A percentile compares a stretch with the other conserved stretches of the same genome.
These are phyloP conservation scores for Phyllostachys edulis DNA, from an alignment of 176 grass and related monocot species.

Conservation along the genomic window DNA sequence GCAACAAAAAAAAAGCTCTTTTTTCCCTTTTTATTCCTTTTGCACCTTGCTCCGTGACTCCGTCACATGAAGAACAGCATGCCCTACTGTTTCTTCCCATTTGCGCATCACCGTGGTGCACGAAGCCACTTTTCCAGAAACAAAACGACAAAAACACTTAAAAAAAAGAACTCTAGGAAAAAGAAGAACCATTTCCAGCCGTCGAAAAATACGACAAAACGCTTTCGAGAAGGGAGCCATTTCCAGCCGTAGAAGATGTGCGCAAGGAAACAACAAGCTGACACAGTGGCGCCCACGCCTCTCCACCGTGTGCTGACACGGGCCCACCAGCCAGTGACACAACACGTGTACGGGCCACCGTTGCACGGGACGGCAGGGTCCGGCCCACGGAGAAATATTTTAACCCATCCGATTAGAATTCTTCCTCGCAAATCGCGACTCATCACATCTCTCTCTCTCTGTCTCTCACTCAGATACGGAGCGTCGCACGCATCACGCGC, in stretches of 20 bases:
- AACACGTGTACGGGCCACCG: constrained; percentile 6
- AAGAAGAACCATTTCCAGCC: background rate
- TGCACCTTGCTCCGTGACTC: background rate
- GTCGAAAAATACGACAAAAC: background rate
- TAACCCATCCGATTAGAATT: background rate
- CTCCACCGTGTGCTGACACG: background rate
- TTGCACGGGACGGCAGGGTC: background rate
- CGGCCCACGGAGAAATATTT: constrained; percentile 36
- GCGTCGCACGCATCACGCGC: constrained; percentile 6
- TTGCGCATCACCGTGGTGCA: too few species aligned
- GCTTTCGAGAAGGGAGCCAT: background rate
- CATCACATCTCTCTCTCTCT: background rate
- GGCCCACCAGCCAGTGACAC: background rate
- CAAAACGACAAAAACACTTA: background rate
- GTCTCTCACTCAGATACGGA: constrained; percentile 3
- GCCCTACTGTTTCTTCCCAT: too few species aligned
- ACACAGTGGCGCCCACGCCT: constrained; percentile 17
- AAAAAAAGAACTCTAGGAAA: background rate
- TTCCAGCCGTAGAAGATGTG: constrained; percentile 38
- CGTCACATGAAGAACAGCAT: background rate
- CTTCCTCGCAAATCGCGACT: constrained; percentile 10
- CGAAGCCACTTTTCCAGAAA: background rate
- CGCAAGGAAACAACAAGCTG: background rate
- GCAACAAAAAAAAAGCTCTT: background rate
- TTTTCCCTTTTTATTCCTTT: too few species aligned